phyloP scores from a whole-genome alignment of 2,329 filamentous ascomycete species.

The Colletotrichum agaves region DNA sequence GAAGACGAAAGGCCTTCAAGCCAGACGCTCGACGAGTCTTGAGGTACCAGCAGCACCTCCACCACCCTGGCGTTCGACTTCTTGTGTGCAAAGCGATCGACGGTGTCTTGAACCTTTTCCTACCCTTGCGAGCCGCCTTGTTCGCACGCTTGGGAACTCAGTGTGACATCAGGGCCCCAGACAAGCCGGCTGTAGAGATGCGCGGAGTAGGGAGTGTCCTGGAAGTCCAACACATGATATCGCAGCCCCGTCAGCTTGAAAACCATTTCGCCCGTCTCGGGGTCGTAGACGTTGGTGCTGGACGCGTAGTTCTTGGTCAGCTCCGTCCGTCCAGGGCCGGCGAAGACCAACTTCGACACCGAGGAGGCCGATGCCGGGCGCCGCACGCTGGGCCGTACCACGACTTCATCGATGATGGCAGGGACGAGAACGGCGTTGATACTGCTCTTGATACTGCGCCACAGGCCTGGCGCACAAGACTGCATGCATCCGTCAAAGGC shows the following conservation, averaged over 20 bases:
- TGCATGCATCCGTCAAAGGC: slow-evolving; percentile 1
- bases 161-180: background rate
- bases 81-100: background rate
- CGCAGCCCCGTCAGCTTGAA: background rate
- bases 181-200: background rate
- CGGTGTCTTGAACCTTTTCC: background rate
- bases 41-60: too few species aligned
- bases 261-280: background rate
- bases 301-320: background rate
- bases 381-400: background rate
- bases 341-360: background rate
- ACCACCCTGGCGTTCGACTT: too few species aligned
- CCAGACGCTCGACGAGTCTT: too few species aligned
- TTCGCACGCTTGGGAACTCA: too few species aligned
- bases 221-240: background rate
- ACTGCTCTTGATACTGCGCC: background rate
- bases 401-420: slow-evolving; percentile 1
- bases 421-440: background rate
- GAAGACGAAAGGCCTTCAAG: too few species aligned
- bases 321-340: background rate
- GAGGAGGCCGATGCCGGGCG: background rate
- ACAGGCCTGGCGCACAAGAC: background rate
- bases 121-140: too few species aligned
- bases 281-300: background rate
- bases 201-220: too few species aligned